These are phyloP conservation scores for Yamagishiella unicocca DNA, from an alignment of 139 green algal species.

Conservation along the genomic window DNA sequence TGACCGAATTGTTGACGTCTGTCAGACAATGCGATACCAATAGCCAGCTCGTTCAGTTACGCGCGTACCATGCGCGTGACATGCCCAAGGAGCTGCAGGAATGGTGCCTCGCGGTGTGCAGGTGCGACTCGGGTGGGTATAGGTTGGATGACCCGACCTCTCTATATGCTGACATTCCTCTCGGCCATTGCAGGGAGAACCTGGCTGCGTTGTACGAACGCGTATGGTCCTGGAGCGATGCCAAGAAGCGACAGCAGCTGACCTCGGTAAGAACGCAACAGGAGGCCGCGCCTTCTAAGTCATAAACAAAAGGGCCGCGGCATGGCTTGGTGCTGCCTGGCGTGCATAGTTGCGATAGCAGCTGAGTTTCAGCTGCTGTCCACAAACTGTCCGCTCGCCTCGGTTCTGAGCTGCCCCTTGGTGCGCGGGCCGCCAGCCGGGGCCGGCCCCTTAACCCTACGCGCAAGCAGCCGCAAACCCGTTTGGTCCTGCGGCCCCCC, in stretches of 20 bases:
- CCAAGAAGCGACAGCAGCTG: slow-evolving; percentile 37
- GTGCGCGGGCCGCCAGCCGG: no score
- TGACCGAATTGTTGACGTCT: background rate
- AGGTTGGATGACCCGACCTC: background rate
- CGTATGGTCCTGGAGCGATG: slow-evolving; percentile 34
- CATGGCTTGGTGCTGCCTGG: no score
- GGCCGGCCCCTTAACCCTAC: no score
- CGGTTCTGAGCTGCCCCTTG: no score
- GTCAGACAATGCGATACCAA: background rate
- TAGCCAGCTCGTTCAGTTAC: background rate
- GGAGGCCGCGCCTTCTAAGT: background rate
- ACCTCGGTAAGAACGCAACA: slow-evolving; percentile 7
- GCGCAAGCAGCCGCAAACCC: no score
- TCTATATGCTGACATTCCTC: background rate
- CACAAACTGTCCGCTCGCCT: no score
- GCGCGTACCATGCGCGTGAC: background rate
- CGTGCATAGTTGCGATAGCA: no score
- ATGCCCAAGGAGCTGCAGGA: slow-evolving; percentile 37
- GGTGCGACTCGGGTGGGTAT: background rate
- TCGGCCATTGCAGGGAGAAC: background rate
- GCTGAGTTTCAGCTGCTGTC: no score
- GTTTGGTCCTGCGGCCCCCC: no score
- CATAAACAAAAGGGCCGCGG: background rate
- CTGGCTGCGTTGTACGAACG: slow-evolving; percentile 34
- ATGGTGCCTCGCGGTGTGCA: slow-evolving; percentile 33